A percentile compares a stretch with the other conserved stretches of the same genome.
These are phyloP conservation scores for Paxillus involutus DNA, from an alignment of 768 basidiomycete genomes.

Conservation along the genomic window DNA sequence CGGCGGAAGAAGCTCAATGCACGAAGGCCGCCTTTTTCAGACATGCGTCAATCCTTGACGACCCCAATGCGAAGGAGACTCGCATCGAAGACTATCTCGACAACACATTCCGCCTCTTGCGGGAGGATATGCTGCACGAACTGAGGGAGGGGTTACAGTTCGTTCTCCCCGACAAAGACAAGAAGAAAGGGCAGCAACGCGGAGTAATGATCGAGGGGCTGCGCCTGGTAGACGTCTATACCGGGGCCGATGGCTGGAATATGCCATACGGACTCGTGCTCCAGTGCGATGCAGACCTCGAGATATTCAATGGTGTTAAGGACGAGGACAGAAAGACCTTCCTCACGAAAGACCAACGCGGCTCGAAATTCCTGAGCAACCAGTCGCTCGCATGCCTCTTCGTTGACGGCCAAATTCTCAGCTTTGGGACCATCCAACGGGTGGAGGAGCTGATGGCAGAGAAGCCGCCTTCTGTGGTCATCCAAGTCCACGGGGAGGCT, in stretches of 20 bases:
- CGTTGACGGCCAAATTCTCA: slow-evolving; percentile 46
- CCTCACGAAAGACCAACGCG: slow-evolving; percentile 34
- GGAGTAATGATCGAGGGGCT: slow-evolving; percentile 41
- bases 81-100: slow-evolving; percentile 55
- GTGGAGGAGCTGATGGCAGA: slow-evolving; percentile 52
- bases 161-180: slow-evolving; percentile 32
- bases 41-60: slow-evolving; percentile 42
- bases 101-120: slow-evolving; percentile 62
- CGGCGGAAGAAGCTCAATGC: slow-evolving; percentile 54
- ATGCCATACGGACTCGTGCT: slow-evolving; percentile 44
- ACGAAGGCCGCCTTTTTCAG: slow-evolving; percentile 49
- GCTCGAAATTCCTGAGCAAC: slow-evolving; percentile 45
- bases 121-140: slow-evolving; percentile 63
- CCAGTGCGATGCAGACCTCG: slow-evolving; percentile 35
- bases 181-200: slow-evolving; percentile 41
- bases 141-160: slow-evolving; percentile 56
- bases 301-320: slow-evolving; percentile 32
- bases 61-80: slow-evolving; percentile 35
- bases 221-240: slow-evolving; percentile 35
- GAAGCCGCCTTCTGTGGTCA: slow-evolving; percentile 48
- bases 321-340: slow-evolving; percentile 39
- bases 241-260: slow-evolving; percentile 21
- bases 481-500: slow-evolving; percentile 50
- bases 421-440: slow-evolving; percentile 53
- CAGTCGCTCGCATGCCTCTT: slow-evolving; percentile 56